A percentile compares a stretch with the other conserved stretches of the same genome.
Conservation (phyloP, 306 rosid species). For the Ormosia emarginata region DNA sequence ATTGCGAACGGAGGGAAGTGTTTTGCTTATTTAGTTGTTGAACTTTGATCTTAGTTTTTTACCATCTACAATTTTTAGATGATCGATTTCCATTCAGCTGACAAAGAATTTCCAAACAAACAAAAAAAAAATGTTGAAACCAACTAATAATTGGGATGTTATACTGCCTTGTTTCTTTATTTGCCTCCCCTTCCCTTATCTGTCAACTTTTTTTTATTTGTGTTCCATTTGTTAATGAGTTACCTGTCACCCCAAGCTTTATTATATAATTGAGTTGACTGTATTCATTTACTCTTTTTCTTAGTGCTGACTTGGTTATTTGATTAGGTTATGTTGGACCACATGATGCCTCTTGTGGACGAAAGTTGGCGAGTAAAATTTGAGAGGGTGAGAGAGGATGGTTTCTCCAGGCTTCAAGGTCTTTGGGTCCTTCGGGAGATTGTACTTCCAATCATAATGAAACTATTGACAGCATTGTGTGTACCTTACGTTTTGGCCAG, state of each 20-base stretch:
- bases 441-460: slow-evolving; percentile 91
- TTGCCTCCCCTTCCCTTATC: background rate
- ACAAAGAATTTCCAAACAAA: background rate
- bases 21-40: background rate
- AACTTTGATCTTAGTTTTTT: background rate
- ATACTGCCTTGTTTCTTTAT: background rate
- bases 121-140: background rate
- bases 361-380: slow-evolving; percentile 95
- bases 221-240: background rate
- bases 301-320: slow-evolving; percentile 21
- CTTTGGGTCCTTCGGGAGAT: slow-evolving; percentile 97
- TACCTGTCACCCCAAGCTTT: background rate
- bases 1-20: background rate
- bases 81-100: background rate
- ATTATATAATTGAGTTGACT: background rate
- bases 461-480: slow-evolving; percentile 87
- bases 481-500: slow-evolving; percentile 90
- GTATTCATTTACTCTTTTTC: background rate
- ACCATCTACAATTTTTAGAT: background rate
- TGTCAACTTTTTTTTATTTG: background rate
- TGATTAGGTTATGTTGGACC: slow-evolving; percentile 92
- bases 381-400: slow-evolving; percentile 95
- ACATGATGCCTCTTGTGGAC: slow-evolving; percentile 94
- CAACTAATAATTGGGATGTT: background rate
- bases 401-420: slow-evolving; percentile 94